Conservation (phyloP, 1,284 basidiomycete genomes). For the Baeospora myosura region DNA sequence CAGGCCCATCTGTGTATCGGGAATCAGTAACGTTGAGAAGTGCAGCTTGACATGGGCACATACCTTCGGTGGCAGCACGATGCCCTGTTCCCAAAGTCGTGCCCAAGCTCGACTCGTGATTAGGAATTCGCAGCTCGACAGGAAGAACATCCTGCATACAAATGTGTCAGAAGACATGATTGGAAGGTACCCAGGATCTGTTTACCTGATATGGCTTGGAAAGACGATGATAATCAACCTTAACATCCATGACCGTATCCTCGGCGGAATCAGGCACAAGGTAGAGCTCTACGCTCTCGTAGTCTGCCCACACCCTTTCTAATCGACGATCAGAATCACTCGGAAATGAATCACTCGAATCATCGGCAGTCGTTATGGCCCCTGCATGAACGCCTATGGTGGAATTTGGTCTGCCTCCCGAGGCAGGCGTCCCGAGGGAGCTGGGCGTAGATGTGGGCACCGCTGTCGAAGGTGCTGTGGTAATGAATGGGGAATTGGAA, state of each 20-base stretch:
- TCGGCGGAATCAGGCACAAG: conserved; percentile 44
- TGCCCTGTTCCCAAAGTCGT: conserved; percentile 32
- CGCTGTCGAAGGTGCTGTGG: conserved; percentile 26
- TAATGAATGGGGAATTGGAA: conserved; percentile 34
- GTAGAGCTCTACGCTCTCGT: conserved; percentile 69
- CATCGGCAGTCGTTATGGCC: conserved; percentile 18
- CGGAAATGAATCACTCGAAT: conserved; percentile 42
- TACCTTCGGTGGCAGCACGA: conserved; percentile 61
- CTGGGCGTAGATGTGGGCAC: conserved; percentile 22
- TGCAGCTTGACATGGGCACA: not conserved
- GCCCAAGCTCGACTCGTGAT: conserved; percentile 51
- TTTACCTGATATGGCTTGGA: conserved; percentile 58
- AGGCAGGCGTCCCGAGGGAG: conserved; percentile 18
- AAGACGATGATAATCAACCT: conserved; percentile 38
- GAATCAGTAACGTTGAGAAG: conserved; percentile 5
- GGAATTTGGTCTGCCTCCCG: conserved; percentile 17
- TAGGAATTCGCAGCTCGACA: conserved; percentile 68
- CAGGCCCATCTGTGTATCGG: conserved; percentile 60
- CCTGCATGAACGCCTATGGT: too few relatives aligned
- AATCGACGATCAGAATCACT: conserved; percentile 75
- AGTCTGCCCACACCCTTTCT: conserved; percentile 76
- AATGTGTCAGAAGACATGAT: not conserved
- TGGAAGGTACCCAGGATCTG: not conserved
- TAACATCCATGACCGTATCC: conserved; percentile 44
- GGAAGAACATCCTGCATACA: conserved; percentile 62